These are phyloP conservation scores for Yarrowia deformans DNA, from an alignment of 805 yeast genomes.

Conservation along the genomic window DNA sequence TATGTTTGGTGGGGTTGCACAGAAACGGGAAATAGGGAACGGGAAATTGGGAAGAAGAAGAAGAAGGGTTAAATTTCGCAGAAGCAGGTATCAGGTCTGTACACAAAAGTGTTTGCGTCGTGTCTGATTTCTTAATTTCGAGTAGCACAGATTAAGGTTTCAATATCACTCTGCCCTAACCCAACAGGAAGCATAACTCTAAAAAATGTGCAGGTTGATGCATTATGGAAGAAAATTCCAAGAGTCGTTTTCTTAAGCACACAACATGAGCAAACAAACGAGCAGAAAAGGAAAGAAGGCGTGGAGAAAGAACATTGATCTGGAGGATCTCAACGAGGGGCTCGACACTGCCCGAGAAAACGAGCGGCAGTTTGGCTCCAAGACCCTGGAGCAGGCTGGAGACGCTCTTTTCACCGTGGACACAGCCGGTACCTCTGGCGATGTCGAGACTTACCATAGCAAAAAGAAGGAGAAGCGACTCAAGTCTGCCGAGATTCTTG, in stretches of 20 bases:
- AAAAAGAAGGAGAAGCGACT: conserved; percentile 55
- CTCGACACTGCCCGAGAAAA: conserved; percentile 74
- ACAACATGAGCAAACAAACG: conserved; percentile 29
- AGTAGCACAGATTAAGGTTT: not conserved
- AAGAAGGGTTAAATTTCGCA: not conserved
- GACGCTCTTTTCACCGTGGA: conserved; percentile 69
- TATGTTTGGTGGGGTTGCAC: not conserved
- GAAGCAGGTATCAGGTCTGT: not conserved
- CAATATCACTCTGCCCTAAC: not conserved
- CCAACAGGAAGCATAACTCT: conserved; percentile 4
- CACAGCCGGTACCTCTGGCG: conserved; percentile 61
- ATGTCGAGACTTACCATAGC: conserved; percentile 44
- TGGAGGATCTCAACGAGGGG: conserved; percentile 76
- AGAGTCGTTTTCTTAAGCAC: not conserved
- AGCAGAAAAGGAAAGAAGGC: conserved; percentile 86
- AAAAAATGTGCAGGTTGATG: conserved; percentile 33
- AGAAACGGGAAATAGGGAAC: not conserved
- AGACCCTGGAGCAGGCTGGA: conserved; percentile 51
- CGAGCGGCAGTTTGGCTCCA: conserved; percentile 51
- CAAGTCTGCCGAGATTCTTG: conserved; percentile 73
- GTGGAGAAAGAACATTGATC: conserved; percentile 91
- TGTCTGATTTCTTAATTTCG: not conserved
- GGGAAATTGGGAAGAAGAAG: not conserved
- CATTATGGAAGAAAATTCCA: conserved; percentile 23
- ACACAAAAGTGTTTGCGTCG: not conserved